Evolutionary conservation across 2,329 filamentous ascomycete species (phyloP).

Genomic region (Blastomyces parvus): DNA sequence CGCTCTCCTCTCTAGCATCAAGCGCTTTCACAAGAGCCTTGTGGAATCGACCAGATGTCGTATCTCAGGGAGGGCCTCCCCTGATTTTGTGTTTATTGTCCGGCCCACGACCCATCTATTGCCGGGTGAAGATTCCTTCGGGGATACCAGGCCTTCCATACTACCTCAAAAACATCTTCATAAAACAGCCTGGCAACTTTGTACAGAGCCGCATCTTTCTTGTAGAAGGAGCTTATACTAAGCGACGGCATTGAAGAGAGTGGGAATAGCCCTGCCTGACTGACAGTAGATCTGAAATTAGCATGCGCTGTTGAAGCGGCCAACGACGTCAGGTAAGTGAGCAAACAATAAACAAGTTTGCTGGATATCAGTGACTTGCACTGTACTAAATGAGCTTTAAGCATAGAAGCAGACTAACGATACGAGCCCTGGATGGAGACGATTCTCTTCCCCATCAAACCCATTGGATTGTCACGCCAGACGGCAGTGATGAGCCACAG

Average conservation of each 20-base stretch:
- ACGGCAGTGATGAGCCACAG: too few species aligned
- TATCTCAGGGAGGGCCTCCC: not conserved
- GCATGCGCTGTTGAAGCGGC: too few species aligned
- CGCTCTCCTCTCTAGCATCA: not conserved
- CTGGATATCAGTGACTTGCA: too few species aligned
- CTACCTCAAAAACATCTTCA: constrained; percentile 5
- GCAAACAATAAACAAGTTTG: too few species aligned
- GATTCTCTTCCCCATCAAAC: too few species aligned
- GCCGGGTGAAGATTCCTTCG: constrained; percentile 2
- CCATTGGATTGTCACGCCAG: too few species aligned
- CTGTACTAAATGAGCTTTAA: too few species aligned
- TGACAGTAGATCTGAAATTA: too few species aligned
- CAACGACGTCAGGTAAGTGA: too few species aligned
- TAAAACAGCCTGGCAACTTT: not conserved
- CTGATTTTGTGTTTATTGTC: not conserved
- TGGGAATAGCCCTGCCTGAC: not conserved
- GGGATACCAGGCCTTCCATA: constrained; percentile 10
- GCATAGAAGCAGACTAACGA: too few species aligned
- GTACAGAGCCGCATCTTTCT: constrained; percentile 6
- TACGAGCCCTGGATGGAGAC: too few species aligned
- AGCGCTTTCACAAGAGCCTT: not conserved
- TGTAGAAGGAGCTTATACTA: not conserved
- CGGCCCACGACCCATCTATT: not conserved
- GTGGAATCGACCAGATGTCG: not conserved
- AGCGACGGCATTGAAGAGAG: not conserved